These are phyloP conservation scores for Termitomyces sp. DNA, from an alignment of 768 basidiomycete genomes.

Conservation along the genomic window DNA sequence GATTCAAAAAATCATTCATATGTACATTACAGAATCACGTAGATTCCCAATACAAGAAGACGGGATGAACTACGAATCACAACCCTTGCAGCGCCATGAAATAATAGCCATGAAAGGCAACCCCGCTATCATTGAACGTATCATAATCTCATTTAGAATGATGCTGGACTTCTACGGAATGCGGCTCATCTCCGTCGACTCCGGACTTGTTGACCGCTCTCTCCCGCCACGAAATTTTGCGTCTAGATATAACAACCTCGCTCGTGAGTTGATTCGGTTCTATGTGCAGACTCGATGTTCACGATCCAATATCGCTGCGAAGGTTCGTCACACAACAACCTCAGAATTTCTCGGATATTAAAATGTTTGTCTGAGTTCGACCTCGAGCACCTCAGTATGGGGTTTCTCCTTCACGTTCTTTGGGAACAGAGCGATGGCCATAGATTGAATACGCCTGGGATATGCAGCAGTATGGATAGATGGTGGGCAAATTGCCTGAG, in stretches of 20 bases:
- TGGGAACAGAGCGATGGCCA: slow-evolving; percentile 61
- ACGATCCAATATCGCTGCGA: background rate
- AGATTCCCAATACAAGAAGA: slow-evolving; percentile 74
- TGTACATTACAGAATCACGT: background rate
- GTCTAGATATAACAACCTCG: slow-evolving; percentile 59
- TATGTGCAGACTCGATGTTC: background rate
- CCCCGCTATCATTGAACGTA: slow-evolving; percentile 39
- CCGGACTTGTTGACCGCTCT: slow-evolving; percentile 55
- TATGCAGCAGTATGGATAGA: slow-evolving; percentile 63
- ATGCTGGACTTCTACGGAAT: slow-evolving; percentile 85
- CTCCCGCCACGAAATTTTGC: slow-evolving; percentile 42
- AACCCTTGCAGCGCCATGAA: slow-evolving; percentile 65
- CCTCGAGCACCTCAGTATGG: slow-evolving; percentile 56
- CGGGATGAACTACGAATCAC: slow-evolving; percentile 66
- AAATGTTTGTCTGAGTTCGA: slow-evolving; percentile 73
- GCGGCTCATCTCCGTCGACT: slow-evolving; percentile 50
- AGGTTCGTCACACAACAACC: slow-evolving; percentile 72
- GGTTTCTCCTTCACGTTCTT: slow-evolving; percentile 65
- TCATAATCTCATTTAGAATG: slow-evolving; percentile 58
- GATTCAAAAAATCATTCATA: background rate
- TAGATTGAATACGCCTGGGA: slow-evolving; percentile 41
- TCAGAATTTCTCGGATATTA: slow-evolving; percentile 72
- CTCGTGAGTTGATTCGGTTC: slow-evolving; percentile 41
- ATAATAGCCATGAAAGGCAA: slow-evolving; percentile 50
- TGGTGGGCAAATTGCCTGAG: slow-evolving; percentile 79